phyloP scores from a whole-genome alignment of 345 rosid species.

The Hypericum androsaemum region DNA sequence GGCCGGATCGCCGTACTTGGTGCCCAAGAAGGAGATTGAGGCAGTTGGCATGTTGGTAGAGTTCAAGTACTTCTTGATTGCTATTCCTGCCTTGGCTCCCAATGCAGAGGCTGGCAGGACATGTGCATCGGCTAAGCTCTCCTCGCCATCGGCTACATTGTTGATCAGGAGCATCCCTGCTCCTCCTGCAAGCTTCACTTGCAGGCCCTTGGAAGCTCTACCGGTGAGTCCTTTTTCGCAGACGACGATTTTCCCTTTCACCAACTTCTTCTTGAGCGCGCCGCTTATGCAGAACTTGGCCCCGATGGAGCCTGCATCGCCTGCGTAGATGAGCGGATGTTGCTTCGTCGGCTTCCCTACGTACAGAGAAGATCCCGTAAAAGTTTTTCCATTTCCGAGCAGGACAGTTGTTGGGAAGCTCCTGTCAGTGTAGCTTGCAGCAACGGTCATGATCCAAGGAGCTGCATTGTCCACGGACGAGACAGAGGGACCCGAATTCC shows the following conservation, averaged over 20 bases:
- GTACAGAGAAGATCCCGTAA: conserved; percentile 45
- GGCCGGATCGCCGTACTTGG: conserved; percentile 44
- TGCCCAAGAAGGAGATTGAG: conserved; percentile 47
- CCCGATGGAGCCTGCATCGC: conserved; percentile 36
- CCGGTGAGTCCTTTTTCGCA: conserved; percentile 20
- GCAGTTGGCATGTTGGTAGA: conserved; percentile 37
- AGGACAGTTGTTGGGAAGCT: conserved; percentile 51
- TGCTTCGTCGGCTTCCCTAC: conserved; percentile 27
- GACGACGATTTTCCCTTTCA: conserved; percentile 33
- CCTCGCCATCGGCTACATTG: conserved; percentile 43
- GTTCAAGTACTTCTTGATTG: conserved; percentile 31
- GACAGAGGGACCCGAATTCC: conserved; percentile 55
- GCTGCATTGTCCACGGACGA: conserved; percentile 51
- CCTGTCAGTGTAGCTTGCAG: conserved; percentile 61
- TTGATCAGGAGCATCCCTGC: conserved; percentile 59
- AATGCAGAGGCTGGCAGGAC: conserved; percentile 45
- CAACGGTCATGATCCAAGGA: conserved; percentile 87
- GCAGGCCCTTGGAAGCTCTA: conserved; percentile 19
- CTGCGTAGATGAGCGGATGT: conserved; percentile 36
- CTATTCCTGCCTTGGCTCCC: conserved; percentile 39
- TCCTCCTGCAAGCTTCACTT: conserved; percentile 50
- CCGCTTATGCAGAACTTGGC: conserved; percentile 34
- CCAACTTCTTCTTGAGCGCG: conserved; percentile 22
- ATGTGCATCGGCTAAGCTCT: conserved; percentile 52
- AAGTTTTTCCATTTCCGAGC: conserved; percentile 36